Percentiles rank a stretch among this genome's conserved stretches.
These are phyloP conservation scores for Hymenoscyphus repandus DNA, from an alignment of 2,329 filamentous ascomycete species.

Conservation along the genomic window DNA sequence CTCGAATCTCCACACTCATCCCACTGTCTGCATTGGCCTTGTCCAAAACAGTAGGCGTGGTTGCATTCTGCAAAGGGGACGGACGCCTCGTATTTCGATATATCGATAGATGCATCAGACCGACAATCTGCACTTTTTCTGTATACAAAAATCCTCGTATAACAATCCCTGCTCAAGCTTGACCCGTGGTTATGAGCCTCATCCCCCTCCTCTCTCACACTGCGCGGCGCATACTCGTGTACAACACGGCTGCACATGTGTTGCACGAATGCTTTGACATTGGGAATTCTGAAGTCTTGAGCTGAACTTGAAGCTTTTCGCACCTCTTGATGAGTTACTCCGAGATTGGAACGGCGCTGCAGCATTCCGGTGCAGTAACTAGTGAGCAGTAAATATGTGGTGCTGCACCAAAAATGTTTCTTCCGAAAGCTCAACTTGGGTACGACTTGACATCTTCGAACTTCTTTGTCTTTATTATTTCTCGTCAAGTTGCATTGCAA, in stretches of 20 bases:
- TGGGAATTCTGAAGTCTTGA: not conserved
- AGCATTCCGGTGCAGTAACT: not conserved
- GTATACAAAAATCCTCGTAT: not conserved
- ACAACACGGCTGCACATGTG: not conserved
- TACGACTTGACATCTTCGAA: not conserved
- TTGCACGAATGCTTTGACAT: not conserved
- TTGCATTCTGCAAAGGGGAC: not conserved
- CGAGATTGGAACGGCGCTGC: not conserved
- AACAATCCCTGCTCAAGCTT: not conserved
- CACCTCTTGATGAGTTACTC: not conserved
- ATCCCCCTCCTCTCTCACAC: not conserved
- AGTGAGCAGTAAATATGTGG: not conserved
- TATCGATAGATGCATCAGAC: not conserved
- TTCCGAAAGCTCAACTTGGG: not conserved
- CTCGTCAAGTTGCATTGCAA: not conserved
- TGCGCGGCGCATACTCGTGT: not conserved
- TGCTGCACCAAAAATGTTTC: not conserved
- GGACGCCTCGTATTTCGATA: not conserved
- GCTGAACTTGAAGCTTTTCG: not conserved
- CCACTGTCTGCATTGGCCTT: not conserved
- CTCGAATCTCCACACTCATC: not conserved
- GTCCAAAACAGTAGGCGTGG: not conserved
- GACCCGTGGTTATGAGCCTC: not conserved
- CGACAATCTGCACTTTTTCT: not conserved
- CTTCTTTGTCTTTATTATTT: not conserved